A percentile compares a stretch with the other conserved stretches of the same genome.
Conservation (phyloP, 2,329 filamentous ascomycete species). For the Xylariaceae sp. region DNA sequence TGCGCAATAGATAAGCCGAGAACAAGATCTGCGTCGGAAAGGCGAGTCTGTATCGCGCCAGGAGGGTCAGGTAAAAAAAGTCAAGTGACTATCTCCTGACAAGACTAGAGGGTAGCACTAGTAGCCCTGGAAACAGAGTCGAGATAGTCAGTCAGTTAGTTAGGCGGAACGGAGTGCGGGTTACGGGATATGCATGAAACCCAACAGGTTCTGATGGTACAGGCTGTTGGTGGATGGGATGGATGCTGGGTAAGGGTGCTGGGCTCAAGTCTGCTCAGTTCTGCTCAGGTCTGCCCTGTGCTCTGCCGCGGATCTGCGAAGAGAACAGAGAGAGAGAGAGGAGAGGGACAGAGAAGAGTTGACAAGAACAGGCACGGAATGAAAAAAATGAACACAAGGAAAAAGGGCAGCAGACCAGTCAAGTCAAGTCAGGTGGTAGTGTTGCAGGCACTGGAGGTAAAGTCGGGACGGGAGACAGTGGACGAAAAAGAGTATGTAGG, state of each 20-base stretch:
- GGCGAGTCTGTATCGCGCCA: constrained; percentile 13
- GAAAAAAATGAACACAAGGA: neutral
- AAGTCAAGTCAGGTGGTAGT: constrained; percentile 5
- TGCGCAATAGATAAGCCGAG: constrained; percentile 6
- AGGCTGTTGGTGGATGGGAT: neutral
- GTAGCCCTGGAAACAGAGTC: constrained; percentile 5
- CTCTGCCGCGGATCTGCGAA: too few species aligned
- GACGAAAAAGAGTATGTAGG: too few species aligned
- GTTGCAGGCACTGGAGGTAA: neutral
- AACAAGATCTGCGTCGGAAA: constrained; percentile 3
- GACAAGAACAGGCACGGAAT: neutral
- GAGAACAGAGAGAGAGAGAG: neutral
- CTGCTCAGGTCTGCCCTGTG: too few species aligned
- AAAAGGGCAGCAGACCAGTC: constrained; percentile 4
- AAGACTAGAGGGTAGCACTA: constrained; percentile 1
- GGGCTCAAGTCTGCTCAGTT: neutral
- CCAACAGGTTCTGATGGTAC: constrained; percentile 5
- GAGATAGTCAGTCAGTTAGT: constrained; percentile 3
- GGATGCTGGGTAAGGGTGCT: neutral
- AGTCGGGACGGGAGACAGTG: constrained; percentile 4
- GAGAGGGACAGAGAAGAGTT: neutral
- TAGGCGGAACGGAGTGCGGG: too few species aligned
- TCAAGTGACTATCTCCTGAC: constrained; percentile 11
- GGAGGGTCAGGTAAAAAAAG: constrained; percentile 12
- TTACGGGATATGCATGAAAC: constrained; percentile 7